Evolutionary conservation across 2,329 filamentous ascomycete genomes (phyloP).

Genomic region (Hymenoscyphus fructigenus): DNA sequence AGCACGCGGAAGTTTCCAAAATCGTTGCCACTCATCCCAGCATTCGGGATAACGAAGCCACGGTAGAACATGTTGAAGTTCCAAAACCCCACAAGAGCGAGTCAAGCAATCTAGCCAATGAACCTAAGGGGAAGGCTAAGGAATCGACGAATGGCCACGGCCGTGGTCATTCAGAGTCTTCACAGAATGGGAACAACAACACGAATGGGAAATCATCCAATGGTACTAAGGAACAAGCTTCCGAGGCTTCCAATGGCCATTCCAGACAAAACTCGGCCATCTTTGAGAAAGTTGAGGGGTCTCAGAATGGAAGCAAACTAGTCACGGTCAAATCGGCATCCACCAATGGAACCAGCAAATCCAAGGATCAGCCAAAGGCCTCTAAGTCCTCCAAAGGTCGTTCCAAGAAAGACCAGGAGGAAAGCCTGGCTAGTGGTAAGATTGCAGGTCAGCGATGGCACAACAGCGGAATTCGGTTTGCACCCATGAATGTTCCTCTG

Average conservation of each 20-base stretch:
- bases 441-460: conserved; percentile 37
- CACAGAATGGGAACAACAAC: conserved; percentile 3
- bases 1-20: background rate
- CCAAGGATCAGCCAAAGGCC: conserved; percentile 13
- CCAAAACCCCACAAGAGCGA: background rate
- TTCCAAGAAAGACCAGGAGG: conserved; percentile 28
- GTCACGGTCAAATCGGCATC: conserved; percentile 29
- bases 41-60: background rate
- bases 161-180: background rate
- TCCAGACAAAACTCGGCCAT: conserved; percentile 15
- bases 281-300: conserved; percentile 29
- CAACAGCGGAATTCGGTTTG: conserved; percentile 69
- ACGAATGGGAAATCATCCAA: background rate
- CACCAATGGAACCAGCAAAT: conserved; percentile 23
- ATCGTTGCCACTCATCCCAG: background rate
- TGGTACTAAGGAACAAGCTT: background rate
- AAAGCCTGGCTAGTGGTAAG: conserved; percentile 32
- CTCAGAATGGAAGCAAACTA: conserved; percentile 28
- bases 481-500: conserved; percentile 73
- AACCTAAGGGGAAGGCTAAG: background rate
- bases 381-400: conserved; percentile 16
- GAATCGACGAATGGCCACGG: background rate
- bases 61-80: background rate
- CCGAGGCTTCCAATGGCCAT: background rate
- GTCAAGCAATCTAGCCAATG: background rate